Evolutionary conservation across 192 early-diverging fungal species (phyloP).

Genomic region (Gonapodya sp.): DNA sequence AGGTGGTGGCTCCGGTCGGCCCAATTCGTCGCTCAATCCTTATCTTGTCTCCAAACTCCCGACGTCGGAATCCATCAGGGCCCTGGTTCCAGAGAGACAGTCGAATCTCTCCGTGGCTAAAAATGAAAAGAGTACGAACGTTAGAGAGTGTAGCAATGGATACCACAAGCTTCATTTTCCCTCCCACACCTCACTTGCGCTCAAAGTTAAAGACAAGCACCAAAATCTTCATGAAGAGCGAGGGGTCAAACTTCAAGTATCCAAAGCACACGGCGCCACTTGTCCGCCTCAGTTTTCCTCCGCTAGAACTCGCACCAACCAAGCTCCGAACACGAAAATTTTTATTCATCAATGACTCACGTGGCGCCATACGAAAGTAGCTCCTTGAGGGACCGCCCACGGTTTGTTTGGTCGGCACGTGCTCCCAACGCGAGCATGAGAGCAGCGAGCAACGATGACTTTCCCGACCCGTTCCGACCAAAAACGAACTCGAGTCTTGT

Average conservation of each 20-base stretch:
- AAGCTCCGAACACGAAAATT: not conserved
- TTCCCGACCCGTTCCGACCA: constrained; percentile 97
- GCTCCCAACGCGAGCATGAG: constrained; percentile 87
- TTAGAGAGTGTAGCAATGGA: no score
- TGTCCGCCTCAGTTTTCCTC: no score
- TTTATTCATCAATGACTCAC: constrained; percentile 28
- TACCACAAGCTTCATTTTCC: no score
- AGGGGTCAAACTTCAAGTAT: no score
- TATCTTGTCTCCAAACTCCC: constrained; percentile 71
- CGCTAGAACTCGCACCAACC: not conserved
- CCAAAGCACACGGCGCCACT: no score
- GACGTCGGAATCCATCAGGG: constrained; percentile 68
- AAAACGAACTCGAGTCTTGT: constrained; percentile 93
- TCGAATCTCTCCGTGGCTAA: constrained; percentile 50
- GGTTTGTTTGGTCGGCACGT: constrained; percentile 76
- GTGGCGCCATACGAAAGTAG: constrained; percentile 75
- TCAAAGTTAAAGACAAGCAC: no score
- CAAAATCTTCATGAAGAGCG: no score
- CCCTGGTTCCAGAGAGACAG: constrained; percentile 76
- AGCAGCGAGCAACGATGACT: constrained; percentile 88
- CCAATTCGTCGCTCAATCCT: constrained; percentile 70
- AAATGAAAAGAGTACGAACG: not conserved
- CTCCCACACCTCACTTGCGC: no score
- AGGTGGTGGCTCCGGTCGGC: constrained; percentile 41
- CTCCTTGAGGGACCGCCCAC: constrained; percentile 61